Evolutionary conservation across 192 early-diverging fungal genomes (phyloP), one percentile per base, ranked within the genome.

Genomic region (Lobosporangium transversale): DNA sequence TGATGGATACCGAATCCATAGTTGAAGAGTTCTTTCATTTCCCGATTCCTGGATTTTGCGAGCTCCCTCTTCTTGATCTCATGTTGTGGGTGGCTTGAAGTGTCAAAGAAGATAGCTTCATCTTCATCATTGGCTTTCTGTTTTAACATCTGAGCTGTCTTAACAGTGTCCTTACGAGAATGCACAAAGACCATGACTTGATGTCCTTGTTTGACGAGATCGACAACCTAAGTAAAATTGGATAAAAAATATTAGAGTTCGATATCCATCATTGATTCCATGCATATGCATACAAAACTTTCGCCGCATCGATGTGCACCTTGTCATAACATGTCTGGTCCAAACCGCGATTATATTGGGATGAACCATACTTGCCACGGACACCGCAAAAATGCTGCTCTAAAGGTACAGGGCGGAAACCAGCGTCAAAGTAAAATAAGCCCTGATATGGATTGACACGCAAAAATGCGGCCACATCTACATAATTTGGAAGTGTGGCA

Each of bases 141-240:
- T 20, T 87, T 80, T 20, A 99, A 62, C 58, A 86, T 88, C 79
- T 91, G 85, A 2, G 96, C 96, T 0, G 95, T 97, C 62, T 92
- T 93, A n/a, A 95, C 97, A 6, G 98, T 98, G 55, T 98, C 98
- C 70, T 98, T 98, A 44, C 97, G 90, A 5, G 98, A 88, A 66
- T 99, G 97, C 33, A 99, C 98, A 88, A 99, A 99, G 7, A 99
- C 94, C 96, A 99, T 98, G 26, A 99, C 96, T 79, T 99, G 98
- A 79, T 95, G 90, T 0, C 93, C 94, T 26, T 92, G 87, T 0
- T 87, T 84, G 37, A 99, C 89, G 14, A 93, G 79, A 20, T 85
- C 82, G 23, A 78, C 71, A 23, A 90, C 89, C 80, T 82, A 57
- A 20, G 29, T 55, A 52, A 8, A 49, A 43, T 32, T 45, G 42